These are phyloP conservation scores for Yamadazyma triangularis DNA, from an alignment of 1,139 yeast species.

Conservation along the genomic window DNA sequence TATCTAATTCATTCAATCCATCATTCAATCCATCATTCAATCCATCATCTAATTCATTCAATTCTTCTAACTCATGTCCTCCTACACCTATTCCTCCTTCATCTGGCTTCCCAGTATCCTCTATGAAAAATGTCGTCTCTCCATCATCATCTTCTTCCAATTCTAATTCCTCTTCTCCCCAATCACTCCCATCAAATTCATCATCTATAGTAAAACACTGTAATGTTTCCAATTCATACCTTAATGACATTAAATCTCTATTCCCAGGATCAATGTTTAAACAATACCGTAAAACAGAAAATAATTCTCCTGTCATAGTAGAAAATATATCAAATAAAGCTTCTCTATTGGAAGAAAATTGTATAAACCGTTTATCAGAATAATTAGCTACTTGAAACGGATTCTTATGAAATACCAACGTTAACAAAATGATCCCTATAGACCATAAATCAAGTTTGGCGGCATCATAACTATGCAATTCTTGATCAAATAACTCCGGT, in stretches of 20 bases:
- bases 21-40: background rate
- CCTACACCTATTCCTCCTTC: background rate
- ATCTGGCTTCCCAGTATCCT: background rate
- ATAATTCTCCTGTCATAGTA: slow-evolving; percentile 81
- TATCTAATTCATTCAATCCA: slow-evolving; percentile 3
- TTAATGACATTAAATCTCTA: slow-evolving; percentile 61
- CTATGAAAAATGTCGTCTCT: no score
- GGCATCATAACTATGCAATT: slow-evolving; percentile 68
- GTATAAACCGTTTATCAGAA: slow-evolving; percentile 80
- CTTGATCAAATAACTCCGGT: slow-evolving; percentile 75
- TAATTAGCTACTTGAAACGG: slow-evolving; percentile 85
- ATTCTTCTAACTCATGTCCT: slow-evolving; percentile 2
- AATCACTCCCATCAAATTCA: slow-evolving; percentile 27
- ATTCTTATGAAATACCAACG: slow-evolving; percentile 83
- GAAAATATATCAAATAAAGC: slow-evolving; percentile 91
- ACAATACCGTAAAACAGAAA: slow-evolving; percentile 72
- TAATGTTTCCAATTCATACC: slow-evolving; percentile 54
- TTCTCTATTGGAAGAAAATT: slow-evolving; percentile 84
- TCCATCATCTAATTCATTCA: slow-evolving; percentile 7
- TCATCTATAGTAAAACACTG: slow-evolving; percentile 82
- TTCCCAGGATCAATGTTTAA: slow-evolving; percentile 85
- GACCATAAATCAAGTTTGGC: slow-evolving; percentile 93
- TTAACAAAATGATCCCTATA: slow-evolving; percentile 78
- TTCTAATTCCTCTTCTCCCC: slow-evolving; percentile 2
- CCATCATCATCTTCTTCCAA: slow-evolving; percentile 2